Conservation (phyloP, 805 yeast species). For the Kodamaea fukazawae region DNA sequence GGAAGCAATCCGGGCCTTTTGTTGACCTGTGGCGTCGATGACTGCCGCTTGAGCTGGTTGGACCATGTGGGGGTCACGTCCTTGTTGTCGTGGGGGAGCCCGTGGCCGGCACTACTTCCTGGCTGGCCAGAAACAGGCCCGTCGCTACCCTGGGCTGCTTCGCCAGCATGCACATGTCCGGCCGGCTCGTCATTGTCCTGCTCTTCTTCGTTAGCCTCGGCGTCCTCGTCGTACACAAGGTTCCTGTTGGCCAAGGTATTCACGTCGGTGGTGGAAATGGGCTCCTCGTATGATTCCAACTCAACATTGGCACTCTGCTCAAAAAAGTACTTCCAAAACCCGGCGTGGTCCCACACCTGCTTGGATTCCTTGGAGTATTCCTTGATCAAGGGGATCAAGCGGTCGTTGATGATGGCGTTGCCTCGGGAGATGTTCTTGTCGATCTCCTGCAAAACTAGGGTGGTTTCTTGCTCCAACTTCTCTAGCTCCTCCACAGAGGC, state of each 20-base stretch:
- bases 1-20: conserved; percentile 14
- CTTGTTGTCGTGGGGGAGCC: conserved; percentile 14
- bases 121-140: too few relatives aligned
- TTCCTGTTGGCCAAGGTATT: conserved; percentile 21
- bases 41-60: conserved; percentile 23
- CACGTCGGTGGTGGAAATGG: conserved; percentile 21
- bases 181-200: conserved; percentile 1
- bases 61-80: conserved; percentile 37
- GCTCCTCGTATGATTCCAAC: conserved; percentile 51
- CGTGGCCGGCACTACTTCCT: too few relatives aligned
- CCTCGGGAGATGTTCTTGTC: conserved; percentile 70
- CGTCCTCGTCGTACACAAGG: conserved; percentile 17
- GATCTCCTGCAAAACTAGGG: conserved; percentile 71
- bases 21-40: conserved; percentile 29
- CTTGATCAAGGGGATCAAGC: conserved; percentile 64
- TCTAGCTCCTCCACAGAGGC: conserved; percentile 43
- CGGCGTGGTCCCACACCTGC: conserved; percentile 61
- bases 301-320: conserved; percentile 73
- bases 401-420: conserved; percentile 64
- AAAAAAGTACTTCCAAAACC: conserved; percentile 75
- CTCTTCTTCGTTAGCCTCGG: conserved; percentile 13
- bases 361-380: conserved; percentile 57
- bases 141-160: too few relatives aligned
- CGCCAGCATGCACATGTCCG: conserved; percentile 3
- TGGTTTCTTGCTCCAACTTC: conserved; percentile 74